These are phyloP conservation scores for Aegilops tauschii DNA, from an alignment of 176 grass and related monocot genomes.

Conservation along the genomic window DNA sequence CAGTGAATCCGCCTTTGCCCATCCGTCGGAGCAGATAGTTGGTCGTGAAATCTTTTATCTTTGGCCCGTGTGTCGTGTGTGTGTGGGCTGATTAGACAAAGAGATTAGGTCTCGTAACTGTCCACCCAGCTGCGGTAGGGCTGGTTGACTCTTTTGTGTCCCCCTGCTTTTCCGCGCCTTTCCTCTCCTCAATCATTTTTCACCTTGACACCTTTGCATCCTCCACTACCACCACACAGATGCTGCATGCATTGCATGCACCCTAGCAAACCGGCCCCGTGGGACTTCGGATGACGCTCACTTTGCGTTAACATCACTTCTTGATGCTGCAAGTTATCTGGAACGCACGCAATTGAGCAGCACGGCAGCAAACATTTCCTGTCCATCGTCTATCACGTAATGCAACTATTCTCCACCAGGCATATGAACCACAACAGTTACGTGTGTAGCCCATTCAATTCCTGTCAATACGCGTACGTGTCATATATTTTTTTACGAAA, in stretches of 20 bases:
- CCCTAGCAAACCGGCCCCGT: constrained; percentile 1
- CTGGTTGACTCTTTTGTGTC: constrained; percentile 23
- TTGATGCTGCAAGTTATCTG: constrained; percentile 22
- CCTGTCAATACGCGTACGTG: neutral
- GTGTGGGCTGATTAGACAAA: constrained; percentile 1
- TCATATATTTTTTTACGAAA: too few species aligned
- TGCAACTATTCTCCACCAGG: neutral
- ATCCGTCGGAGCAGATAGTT: too few species aligned
- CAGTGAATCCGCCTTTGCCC: too few species aligned
- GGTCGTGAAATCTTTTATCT: too few species aligned
- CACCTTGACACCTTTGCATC: constrained; percentile 29
- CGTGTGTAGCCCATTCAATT: neutral
- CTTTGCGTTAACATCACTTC: constrained; percentile 60
- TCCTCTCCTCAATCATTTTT: constrained; percentile 38
- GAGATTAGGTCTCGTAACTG: constrained; percentile 31
- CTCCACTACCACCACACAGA: neutral
- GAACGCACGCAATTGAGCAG: constrained; percentile 36
- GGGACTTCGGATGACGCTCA: constrained; percentile 17
- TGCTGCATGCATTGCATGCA: constrained; percentile 21
- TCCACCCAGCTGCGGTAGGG: constrained; percentile 37
- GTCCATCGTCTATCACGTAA: neutral
- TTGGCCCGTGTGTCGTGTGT: neutral
- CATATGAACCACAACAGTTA: neutral
- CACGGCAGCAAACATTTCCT: neutral
- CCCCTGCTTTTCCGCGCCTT: constrained; percentile 22